Percentiles rank a stretch among this genome's conserved stretches.
phyloP scores from a whole-genome alignment of 2,329 filamentous ascomycete genomes.

The Cordyceps militaris region DNA sequence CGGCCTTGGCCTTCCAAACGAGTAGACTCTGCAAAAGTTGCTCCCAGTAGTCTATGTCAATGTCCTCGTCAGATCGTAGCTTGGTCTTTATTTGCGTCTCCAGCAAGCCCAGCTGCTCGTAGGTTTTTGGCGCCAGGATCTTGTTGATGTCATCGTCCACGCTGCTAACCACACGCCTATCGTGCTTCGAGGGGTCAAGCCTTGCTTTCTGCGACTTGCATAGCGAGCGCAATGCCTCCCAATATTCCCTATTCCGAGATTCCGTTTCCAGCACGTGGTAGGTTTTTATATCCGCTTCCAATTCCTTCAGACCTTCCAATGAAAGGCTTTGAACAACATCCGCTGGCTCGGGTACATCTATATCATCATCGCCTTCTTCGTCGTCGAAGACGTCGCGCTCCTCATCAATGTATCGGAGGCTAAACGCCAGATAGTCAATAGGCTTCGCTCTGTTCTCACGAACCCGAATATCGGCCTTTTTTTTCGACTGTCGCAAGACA shows the following conservation, averaged over 20 bases:
- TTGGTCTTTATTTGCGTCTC: constrained; percentile 85
- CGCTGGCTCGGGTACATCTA: constrained; percentile 73
- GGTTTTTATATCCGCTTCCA: constrained; percentile 74
- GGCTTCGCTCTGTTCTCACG: constrained; percentile 85
- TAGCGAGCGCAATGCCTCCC: constrained; percentile 82
- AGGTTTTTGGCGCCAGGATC: constrained; percentile 75
- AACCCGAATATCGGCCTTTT: constrained; percentile 92
- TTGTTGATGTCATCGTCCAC: constrained; percentile 85
- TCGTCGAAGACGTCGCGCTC: constrained; percentile 83
- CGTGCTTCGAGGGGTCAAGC: constrained; percentile 50
- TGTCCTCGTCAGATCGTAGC: constrained; percentile 78
- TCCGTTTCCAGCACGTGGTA: constrained; percentile 78
- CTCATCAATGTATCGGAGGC: constrained; percentile 77
- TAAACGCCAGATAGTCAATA: constrained; percentile 91
- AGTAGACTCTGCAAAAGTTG: constrained; percentile 77
- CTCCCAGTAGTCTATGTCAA: constrained; percentile 98
- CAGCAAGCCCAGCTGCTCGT: constrained; percentile 77
- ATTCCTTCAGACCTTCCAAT: constrained; percentile 59
- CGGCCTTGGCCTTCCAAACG: constrained; percentile 88
- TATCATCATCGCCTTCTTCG: constrained; percentile 62
- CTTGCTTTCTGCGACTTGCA: constrained; percentile 69
- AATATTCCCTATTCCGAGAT: constrained; percentile 74
- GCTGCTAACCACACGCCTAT: constrained; percentile 70
- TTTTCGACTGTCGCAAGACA: constrained; percentile 93
- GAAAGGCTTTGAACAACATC: constrained; percentile 70